Percentiles rank a stretch among this genome's conserved stretches.
Conservation (phyloP, 106 monocot species). For the Dendrobium chrysotoxum region DNA sequence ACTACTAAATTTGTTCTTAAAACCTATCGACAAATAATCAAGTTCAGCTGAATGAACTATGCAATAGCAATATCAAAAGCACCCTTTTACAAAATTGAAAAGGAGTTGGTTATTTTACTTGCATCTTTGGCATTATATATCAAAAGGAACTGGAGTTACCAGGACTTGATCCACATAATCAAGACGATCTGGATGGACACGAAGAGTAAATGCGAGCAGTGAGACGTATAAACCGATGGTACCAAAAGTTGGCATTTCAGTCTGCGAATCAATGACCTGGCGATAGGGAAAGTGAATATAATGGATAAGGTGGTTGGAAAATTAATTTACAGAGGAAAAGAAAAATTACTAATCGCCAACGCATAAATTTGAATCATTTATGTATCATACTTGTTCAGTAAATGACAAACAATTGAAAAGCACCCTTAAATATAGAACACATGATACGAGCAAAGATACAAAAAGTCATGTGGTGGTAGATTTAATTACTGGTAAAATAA, state of each 20-base stretch:
- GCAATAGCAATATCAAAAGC: neutral
- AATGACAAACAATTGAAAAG: neutral
- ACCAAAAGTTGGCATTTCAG: conserved; percentile 90
- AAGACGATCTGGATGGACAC: conserved; percentile 93
- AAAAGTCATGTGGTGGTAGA: neutral
- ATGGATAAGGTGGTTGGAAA: neutral
- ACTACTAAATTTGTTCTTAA: neutral
- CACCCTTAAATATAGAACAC: neutral
- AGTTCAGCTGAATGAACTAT: neutral
- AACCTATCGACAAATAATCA: neutral
- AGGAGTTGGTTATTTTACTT: neutral
- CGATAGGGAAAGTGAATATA: conserved; percentile 1
- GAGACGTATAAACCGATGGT: conserved; percentile 84
- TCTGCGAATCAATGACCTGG: conserved; percentile 96
- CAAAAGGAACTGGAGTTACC: conserved; percentile 38
- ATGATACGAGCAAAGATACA: neutral
- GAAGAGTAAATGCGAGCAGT: conserved; percentile 95
- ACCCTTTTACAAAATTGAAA: neutral
- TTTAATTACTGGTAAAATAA: neutral
- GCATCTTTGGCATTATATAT: neutral
- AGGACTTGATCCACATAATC: conserved; percentile 99
- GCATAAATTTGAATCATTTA: neutral
- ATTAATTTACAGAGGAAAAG: neutral
- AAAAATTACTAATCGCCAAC: neutral
- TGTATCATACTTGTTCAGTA: neutral